Conservation (phyloP, 495 filamentous ascomycete genomes). For the Massariosphaeria phaeospora region DNA sequence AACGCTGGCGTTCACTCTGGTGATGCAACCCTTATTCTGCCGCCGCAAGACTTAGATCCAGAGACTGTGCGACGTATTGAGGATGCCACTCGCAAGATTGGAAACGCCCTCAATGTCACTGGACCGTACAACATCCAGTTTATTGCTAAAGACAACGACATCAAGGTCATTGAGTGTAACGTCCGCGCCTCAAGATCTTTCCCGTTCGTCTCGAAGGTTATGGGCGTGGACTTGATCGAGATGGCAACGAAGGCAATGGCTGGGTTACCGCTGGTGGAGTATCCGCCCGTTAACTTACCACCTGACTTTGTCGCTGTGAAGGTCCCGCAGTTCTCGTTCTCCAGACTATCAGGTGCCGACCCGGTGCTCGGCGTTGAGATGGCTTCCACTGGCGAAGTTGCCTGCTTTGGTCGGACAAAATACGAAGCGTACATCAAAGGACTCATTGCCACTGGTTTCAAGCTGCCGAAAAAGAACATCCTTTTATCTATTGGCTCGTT, state of each 20-base stretch:
- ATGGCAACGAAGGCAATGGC: conserved; percentile 99
- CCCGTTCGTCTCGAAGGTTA: conserved; percentile 97
- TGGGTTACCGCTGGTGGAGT: conserved; percentile 71
- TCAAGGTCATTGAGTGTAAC: conserved; percentile 99
- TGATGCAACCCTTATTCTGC: conserved; percentile 87
- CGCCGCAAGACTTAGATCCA: conserved; percentile 85
- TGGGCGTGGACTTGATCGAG: conserved; percentile 96
- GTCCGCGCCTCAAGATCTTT: conserved; percentile 94
- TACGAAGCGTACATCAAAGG: conserved; percentile 98
- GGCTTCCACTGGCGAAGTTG: conserved; percentile 97
- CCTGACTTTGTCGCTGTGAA: conserved; percentile 90
- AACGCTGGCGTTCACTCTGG: conserved; percentile 98
- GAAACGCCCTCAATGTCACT: conserved; percentile 88
- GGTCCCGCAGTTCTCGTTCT: conserved; percentile 98
- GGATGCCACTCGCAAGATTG: conserved; percentile 94
- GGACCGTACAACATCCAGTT: conserved; percentile 99
- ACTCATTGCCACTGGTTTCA: conserved; percentile 91
- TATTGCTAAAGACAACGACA: conserved; percentile 98
- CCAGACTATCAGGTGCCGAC: conserved; percentile 89
- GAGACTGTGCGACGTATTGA: conserved; percentile 88
- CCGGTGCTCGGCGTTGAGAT: conserved; percentile 97
- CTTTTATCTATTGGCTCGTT: conserved; percentile 92
- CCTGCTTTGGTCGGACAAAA: conserved; percentile 91
- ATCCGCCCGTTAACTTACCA: conserved; percentile 69
- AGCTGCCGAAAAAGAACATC: conserved; percentile 90